Base-by-base conservation (phyloP, 1,284 basidiomycete species). In the Ganoderma meredithae region DNA sequence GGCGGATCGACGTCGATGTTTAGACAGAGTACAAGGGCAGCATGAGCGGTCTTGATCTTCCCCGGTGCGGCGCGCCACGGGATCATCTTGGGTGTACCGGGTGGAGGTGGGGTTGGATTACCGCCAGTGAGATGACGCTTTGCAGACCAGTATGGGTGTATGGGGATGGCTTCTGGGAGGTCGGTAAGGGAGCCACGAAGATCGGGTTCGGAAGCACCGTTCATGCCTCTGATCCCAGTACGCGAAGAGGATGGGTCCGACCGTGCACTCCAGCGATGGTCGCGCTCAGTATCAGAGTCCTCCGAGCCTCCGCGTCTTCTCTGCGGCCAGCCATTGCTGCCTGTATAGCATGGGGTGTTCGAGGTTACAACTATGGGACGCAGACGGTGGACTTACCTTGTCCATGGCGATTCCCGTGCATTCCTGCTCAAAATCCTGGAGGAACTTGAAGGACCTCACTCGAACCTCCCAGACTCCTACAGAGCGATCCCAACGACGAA, bases 1-100 rank as follows among this genome's bases (percentile, higher is more conserved):
- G 97, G 97, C 19, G 97, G 97, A 77, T 99, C 97, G 53, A 98
- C 96, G 66, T 98, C 97, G 77, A 99, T 95, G 82, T 99, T 99
- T 56, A 99, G 86, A 78, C 97, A 99, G 71, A 99, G 86, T 17
- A 98, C 94, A n/a, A 99, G 86, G 0, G 94, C 95, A 1, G 95
- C 97, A 58, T 95, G 93, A 33, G 95, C 92, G 0, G 97, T 99
- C 82, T 95, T 97, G 69, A 95, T 88, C 78, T 94, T 95, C 71
- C 89, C 93, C 19, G 91, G 90, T 0, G 90, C 87, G 10, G 92
- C 86, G 73, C 93, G 90, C 95, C 96, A 98, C 13, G 89, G 88
- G 58, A 86, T 86, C 75, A 88, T 87, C 76, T 85, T 90, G 49
- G 88, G 83, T 10, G 86, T 90, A 85, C 84, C 89, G 22, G 86